Evolutionary conservation across 257 asterid species (phyloP).

Genomic region (Lavandula angustifolia): DNA sequence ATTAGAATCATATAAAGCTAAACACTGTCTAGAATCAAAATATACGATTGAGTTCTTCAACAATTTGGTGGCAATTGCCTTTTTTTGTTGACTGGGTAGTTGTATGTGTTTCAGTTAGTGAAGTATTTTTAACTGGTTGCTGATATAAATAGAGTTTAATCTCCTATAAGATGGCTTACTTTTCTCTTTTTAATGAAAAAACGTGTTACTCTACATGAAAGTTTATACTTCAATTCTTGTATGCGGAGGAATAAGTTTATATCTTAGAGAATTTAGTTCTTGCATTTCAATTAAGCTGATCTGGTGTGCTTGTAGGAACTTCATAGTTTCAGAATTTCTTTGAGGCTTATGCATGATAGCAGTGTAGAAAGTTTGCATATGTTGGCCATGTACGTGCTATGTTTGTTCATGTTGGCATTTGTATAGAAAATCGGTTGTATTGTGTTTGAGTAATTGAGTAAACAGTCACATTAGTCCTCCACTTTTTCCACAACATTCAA

Average conservation of each 20-base stretch:
- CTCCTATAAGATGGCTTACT: neutral
- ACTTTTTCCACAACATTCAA: too few relatives aligned
- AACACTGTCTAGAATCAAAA: neutral
- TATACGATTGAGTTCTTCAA: neutral
- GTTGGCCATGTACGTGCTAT: too few relatives aligned
- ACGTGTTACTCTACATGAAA: neutral
- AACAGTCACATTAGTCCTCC: too few relatives aligned
- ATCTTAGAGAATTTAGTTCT: neutral
- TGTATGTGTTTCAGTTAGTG: neutral
- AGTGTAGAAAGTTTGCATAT: too few relatives aligned
- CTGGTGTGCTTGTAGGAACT: neutral
- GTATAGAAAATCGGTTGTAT: too few relatives aligned
- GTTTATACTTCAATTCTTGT: neutral
- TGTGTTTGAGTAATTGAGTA: too few relatives aligned
- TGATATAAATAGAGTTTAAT: slow-evolving; percentile 16
- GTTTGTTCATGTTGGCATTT: too few relatives aligned
- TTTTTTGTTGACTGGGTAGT: neutral
- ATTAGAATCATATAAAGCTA: neutral
- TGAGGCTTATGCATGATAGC: neutral
- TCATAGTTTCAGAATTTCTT: neutral
- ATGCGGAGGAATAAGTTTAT: neutral
- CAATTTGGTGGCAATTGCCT: neutral
- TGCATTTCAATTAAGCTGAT: neutral
- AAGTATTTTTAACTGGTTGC: slow-evolving; percentile 19
- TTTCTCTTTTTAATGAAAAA: slow-evolving; percentile 3